Evolutionary conservation across 192 early-diverging fungal species (phyloP), one percentile per base, ranked within the genome.

Genomic region (Coemansia sp.): DNA sequence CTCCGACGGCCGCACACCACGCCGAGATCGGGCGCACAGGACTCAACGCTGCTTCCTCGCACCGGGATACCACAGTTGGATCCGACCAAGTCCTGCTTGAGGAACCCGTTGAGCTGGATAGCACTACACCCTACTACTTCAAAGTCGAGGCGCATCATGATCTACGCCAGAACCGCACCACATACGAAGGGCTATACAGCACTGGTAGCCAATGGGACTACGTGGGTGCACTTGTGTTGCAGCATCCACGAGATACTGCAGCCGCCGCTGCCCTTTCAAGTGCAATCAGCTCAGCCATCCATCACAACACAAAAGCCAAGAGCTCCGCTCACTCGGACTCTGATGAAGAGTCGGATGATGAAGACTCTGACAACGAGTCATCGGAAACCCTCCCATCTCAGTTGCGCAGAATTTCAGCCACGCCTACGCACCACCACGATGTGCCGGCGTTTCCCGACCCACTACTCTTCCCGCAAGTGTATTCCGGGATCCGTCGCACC

Each of bases 141-240:
- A 79, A 74, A 53, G 71, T 79, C 61, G 71, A 73, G 42, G 77
- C 77, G 0, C 77, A 79, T 58, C 77, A 79, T 29, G 71, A 79
- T 34, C 46, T 79, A 28, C 35, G 42, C 29, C 59, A 64, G 21
- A 79, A 79, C 55, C 59, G 77, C 23, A 79, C 77, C 23, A 79
- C 72, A 8, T 79, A 79, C 42, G 77, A 79, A 53, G 71, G 71
- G 0, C 56, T 79, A 31, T 79, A 70, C 48, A 79, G 71, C 42
- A 48, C 48, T 18, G 71, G 68, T 10, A 65, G 72, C 26, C 46
- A 64, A 20, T 79, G 77, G 77, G 30, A 67, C n/a, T 79, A 79
- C 58, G 34, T 79, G 39, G 77, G 77, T 6, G 72, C 77, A 56
- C 46, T 79, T 1, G 58, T 79, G 34, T 40, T 79, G 20, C 77